phyloP scores from a whole-genome alignment of 352 stramenopile species.

The Globisporangium ultimum region DNA sequence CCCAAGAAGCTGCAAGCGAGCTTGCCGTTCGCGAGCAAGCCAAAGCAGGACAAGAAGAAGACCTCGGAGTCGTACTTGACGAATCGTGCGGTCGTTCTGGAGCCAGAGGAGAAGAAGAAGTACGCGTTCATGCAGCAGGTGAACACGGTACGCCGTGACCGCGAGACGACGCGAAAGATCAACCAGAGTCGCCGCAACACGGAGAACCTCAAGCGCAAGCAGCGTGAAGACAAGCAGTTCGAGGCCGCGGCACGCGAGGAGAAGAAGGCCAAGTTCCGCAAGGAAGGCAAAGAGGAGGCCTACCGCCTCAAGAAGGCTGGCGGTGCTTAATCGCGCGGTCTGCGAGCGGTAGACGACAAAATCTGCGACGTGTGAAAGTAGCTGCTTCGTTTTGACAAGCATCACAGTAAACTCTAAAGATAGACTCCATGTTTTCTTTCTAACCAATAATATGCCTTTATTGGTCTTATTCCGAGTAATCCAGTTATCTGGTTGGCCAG shows the following conservation, averaged over 20 bases:
- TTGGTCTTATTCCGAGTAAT: not conserved
- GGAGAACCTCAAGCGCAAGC: slow-evolving; percentile 91
- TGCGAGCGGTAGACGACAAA: slow-evolving; percentile 1
- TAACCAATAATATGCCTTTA: not conserved
- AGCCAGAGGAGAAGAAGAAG: slow-evolving; percentile 96
- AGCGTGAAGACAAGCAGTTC: slow-evolving; percentile 90
- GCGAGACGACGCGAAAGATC: slow-evolving; percentile 92
- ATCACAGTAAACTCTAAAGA: not conserved
- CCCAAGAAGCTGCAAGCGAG: slow-evolving; percentile 96
- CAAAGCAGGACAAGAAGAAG: slow-evolving; percentile 92
- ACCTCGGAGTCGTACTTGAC: slow-evolving; percentile 81
- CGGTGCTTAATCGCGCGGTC: slow-evolving; percentile 3
- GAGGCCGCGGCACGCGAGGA: slow-evolving; percentile 73
- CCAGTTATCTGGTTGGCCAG: too few species aligned
- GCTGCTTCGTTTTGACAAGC: slow-evolving; percentile 6
- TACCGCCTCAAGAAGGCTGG: slow-evolving; percentile 51
- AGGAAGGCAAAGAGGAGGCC: slow-evolving; percentile 70
- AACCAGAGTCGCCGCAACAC: slow-evolving; percentile 84
- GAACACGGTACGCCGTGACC: slow-evolving; percentile 97
- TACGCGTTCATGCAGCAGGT: slow-evolving; percentile 97
- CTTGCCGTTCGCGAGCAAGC: slow-evolving; percentile 97
- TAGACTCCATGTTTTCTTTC: slow-evolving; percentile 3
- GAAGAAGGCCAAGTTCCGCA: slow-evolving; percentile 87
- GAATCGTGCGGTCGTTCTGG: slow-evolving; percentile 92
- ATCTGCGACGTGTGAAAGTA: slow-evolving; percentile 7